phyloP scores from a whole-genome alignment of 345 rosid species.

The Triadica sebifera region DNA sequence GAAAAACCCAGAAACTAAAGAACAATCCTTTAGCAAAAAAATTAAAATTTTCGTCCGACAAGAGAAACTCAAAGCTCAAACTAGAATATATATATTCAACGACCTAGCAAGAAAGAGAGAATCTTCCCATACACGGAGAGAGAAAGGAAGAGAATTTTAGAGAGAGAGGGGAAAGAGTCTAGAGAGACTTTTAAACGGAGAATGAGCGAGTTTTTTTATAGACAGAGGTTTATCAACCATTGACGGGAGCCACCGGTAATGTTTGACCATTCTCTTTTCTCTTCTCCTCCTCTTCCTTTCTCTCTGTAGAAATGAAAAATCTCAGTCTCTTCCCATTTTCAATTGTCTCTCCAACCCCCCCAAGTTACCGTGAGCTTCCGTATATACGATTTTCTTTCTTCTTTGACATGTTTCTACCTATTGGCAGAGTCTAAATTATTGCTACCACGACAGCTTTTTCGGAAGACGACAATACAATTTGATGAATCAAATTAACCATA shows the following conservation, averaged over 20 bases:
- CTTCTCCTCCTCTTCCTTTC: neutral
- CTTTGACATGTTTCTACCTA: neutral
- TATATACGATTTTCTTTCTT: neutral
- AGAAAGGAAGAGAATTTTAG: neutral
- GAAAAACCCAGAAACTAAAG: constrained; percentile 6
- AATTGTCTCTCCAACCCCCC: constrained; percentile 24
- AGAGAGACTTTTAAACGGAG: neutral
- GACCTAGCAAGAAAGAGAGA: constrained; percentile 19
- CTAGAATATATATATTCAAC: neutral
- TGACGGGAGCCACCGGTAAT: constrained; percentile 50
- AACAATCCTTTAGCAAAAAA: neutral
- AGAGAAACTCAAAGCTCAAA: constrained; percentile 11
- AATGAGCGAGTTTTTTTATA: neutral
- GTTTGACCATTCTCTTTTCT: constrained; percentile 42
- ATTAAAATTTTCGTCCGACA: neutral
- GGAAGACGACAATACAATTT: too few relatives aligned
- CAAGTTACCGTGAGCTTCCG: neutral
- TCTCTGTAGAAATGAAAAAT: constrained; percentile 7
- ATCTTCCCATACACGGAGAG: constrained; percentile 7
- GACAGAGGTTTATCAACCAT: constrained; percentile 49
- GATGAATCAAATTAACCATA: too few relatives aligned
- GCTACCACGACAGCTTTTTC: neutral
- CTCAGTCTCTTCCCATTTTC: constrained; percentile 30
- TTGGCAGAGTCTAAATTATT: neutral
- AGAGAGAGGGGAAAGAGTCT: neutral